These are phyloP conservation scores for Globisporangium ultimum DNA, from an alignment of 352 stramenopile genomes.

Conservation along the genomic window DNA sequence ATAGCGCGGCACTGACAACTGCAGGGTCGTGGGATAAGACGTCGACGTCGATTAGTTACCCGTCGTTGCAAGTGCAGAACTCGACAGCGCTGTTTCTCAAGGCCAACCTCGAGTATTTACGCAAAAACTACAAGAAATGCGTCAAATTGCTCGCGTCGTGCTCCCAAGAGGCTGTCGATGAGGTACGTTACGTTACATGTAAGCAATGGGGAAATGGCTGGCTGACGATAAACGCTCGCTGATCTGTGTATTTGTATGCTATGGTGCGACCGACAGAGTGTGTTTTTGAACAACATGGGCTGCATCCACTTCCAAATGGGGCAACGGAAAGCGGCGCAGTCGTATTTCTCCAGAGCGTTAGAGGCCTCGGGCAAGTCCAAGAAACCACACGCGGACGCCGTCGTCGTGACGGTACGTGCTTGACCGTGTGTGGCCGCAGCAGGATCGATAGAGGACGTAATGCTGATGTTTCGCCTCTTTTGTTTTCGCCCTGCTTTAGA, in stretches of 20 bases:
- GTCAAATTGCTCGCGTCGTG: constrained; percentile 92
- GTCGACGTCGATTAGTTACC: constrained; percentile 70
- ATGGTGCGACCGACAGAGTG: constrained; percentile 31
- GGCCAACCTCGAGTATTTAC: constrained; percentile 93
- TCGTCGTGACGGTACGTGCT: constrained; percentile 37
- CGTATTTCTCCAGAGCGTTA: constrained; percentile 88
- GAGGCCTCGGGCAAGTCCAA: constrained; percentile 57
- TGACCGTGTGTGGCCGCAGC: not conserved
- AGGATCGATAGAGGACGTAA: too few species aligned
- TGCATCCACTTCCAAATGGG: constrained; percentile 92
- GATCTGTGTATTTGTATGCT: constrained; percentile 3
- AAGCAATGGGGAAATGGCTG: not conserved
- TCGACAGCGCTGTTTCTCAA: constrained; percentile 90
- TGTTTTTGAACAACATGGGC: constrained; percentile 90
- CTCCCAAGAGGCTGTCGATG: constrained; percentile 78
- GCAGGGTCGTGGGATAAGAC: constrained; percentile 53
- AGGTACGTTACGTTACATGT: constrained; percentile 28
- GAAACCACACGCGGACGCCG: constrained; percentile 42
- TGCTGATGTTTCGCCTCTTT: not conserved
- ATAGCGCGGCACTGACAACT: constrained; percentile 5
- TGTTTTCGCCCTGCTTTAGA: constrained; percentile 21
- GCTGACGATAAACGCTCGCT: not conserved
- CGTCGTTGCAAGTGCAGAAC: constrained; percentile 81
- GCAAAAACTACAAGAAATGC: constrained; percentile 93
- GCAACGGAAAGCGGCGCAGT: constrained; percentile 86